phyloP scores from a whole-genome alignment of 1,139 yeast species.

The Ogataea hybrid region DNA sequence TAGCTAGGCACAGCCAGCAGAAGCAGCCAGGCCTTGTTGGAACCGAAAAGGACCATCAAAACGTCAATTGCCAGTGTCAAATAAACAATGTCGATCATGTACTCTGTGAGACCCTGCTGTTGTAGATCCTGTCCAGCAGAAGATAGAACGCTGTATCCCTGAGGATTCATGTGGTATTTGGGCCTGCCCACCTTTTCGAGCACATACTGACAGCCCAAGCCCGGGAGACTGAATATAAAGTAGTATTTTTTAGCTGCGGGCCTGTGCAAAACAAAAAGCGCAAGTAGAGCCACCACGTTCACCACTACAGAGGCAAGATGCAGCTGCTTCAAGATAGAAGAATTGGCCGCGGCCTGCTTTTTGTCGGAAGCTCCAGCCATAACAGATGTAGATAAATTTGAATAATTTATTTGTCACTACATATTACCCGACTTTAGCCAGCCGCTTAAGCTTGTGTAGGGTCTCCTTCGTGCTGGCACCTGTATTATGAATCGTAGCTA shows the following conservation, averaged over 20 bases:
- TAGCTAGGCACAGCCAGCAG: constrained; percentile 48
- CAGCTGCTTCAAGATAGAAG: constrained; percentile 50
- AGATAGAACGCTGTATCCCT: constrained; percentile 40
- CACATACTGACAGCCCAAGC: constrained; percentile 50
- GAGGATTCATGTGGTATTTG: constrained; percentile 35
- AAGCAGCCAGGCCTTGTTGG: constrained; percentile 62
- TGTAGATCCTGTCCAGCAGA: constrained; percentile 63
- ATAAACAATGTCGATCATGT: constrained; percentile 72
- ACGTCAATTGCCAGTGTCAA: constrained; percentile 63
- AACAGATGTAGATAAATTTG: neutral
- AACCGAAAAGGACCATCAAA: constrained; percentile 53
- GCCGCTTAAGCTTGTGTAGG: constrained; percentile 3
- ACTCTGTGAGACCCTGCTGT: constrained; percentile 71
- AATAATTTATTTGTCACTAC: constrained; percentile 1
- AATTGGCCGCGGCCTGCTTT: constrained; percentile 63
- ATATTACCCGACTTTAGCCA: constrained; percentile 9
- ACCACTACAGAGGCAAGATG: constrained; percentile 48
- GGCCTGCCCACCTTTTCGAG: constrained; percentile 73
- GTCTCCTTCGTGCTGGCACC: constrained; percentile 2
- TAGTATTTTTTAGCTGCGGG: constrained; percentile 53
- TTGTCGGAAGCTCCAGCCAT: constrained; percentile 71
- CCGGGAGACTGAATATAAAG: constrained; percentile 57
- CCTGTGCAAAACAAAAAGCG: constrained; percentile 46
- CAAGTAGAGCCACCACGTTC: constrained; percentile 41
- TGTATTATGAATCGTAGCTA: constrained; percentile 8